A percentile compares a stretch with the other conserved stretches of the same genome.
phyloP scores from a whole-genome alignment of 2,329 filamentous ascomycete species.

The Talaromyces sp. region DNA sequence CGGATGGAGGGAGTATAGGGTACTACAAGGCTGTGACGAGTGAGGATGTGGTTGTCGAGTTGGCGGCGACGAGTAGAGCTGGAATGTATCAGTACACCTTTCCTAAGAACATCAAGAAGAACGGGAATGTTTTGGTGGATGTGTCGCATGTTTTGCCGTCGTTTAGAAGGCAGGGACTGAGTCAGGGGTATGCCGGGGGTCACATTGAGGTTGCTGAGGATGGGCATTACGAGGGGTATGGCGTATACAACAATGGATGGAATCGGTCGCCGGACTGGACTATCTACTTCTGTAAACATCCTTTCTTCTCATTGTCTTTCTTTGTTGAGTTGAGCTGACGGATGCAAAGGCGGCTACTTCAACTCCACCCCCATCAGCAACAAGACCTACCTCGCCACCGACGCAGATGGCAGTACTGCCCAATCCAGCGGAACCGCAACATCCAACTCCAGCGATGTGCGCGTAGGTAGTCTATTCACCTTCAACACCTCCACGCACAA shows the following conservation, averaged over 20 bases:
- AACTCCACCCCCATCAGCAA: conserved; percentile 37
- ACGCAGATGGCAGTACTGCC: conserved; percentile 27
- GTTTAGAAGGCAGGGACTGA: conserved; percentile 54
- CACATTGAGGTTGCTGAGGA: conserved; percentile 62
- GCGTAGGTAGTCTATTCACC: conserved; percentile 48
- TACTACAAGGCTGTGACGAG: conserved; percentile 62
- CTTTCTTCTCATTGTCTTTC: too few species aligned
- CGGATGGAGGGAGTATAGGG: conserved; percentile 56
- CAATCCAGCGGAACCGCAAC: conserved; percentile 29
- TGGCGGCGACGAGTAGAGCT: conserved; percentile 59
- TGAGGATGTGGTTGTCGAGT: conserved; percentile 59
- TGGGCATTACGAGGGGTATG: conserved; percentile 62
- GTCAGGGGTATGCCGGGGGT: conserved; percentile 56
- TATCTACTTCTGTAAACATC: conserved; percentile 59
- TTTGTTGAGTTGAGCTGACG: not conserved
- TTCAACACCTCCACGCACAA: conserved; percentile 41
- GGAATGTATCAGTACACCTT: conserved; percentile 66
- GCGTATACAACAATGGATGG: conserved; percentile 65
- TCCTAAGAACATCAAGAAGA: conserved; percentile 31
- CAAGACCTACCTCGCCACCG: conserved; percentile 28
- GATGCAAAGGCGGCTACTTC: conserved; percentile 58
- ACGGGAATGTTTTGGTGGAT: conserved; percentile 62
- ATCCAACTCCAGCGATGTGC: conserved; percentile 46
- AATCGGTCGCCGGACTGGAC: conserved; percentile 57
- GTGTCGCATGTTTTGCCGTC: conserved; percentile 62